These are phyloP conservation scores for Trametes sp. DNA, from an alignment of 1,284 basidiomycete species.

Conservation along the genomic window DNA sequence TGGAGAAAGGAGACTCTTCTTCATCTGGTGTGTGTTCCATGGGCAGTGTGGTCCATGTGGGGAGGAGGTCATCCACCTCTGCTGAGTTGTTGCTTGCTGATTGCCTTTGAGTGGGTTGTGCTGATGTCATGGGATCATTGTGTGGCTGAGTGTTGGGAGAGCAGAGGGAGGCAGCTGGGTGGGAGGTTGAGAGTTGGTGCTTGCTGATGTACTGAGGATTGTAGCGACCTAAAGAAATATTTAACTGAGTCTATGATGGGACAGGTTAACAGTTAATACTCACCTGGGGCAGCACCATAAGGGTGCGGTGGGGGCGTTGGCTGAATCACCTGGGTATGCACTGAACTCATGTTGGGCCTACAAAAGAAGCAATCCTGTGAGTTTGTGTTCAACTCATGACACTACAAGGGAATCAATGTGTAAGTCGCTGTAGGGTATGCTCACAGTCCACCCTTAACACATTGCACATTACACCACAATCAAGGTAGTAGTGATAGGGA, in stretches of 20 bases:
- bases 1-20: neutral
- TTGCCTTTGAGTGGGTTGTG: neutral
- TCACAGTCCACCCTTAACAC: too few relatives aligned
- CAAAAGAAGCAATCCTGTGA: neutral
- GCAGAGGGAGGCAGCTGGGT: neutral
- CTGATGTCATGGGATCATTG: neutral
- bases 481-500: too few relatives aligned
- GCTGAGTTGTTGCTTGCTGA: neutral
- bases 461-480: too few relatives aligned
- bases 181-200: too few relatives aligned
- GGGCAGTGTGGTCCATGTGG: conserved; percentile 23
- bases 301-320: neutral
- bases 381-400: neutral
- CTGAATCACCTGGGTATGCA: neutral
- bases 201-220: neutral
- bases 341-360: neutral
- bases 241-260: neutral
- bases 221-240: neutral
- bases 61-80: neutral
- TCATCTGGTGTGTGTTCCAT: conserved; percentile 7
- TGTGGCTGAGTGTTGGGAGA: neutral
- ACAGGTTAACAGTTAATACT: neutral
- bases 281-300: conserved; percentile 2
- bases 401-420: neutral
- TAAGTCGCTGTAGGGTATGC: neutral